Evolutionary conservation across 1,284 basidiomycete genomes (phyloP).

Genomic region (Ceratobasidium sp.): DNA sequence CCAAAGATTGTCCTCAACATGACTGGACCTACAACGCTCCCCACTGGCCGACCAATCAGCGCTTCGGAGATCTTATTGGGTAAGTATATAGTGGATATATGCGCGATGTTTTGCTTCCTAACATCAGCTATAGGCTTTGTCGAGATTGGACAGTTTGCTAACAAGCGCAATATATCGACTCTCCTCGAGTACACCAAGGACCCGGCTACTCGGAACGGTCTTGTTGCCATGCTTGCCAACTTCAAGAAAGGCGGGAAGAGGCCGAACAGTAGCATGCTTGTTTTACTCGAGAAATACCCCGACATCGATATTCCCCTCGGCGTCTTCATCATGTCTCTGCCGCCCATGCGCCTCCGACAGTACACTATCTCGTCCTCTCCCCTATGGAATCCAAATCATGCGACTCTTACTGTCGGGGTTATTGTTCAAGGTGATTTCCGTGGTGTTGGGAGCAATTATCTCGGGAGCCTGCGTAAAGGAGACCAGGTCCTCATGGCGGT

Average conservation of each 20-base stretch:
- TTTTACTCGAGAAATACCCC: constrained; percentile 63
- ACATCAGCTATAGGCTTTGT: constrained; percentile 48
- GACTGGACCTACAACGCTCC: constrained; percentile 61
- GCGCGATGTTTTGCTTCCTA: constrained; percentile 44
- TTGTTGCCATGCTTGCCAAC: constrained; percentile 55
- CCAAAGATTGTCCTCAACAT: constrained; percentile 61
- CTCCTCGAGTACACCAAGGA: constrained; percentile 47
- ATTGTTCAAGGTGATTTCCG: constrained; percentile 60
- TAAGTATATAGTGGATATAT: constrained; percentile 60
- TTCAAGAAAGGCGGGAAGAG: constrained; percentile 61
- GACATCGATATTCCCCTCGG: constrained; percentile 61
- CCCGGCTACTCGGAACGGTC: constrained; percentile 48
- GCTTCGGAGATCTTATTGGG: constrained; percentile 40
- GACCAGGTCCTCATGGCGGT: constrained; percentile 65
- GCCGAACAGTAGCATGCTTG: constrained; percentile 59
- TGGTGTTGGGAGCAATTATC: constrained; percentile 68
- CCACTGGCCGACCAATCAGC: constrained; percentile 21
- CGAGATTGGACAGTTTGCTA: constrained; percentile 53
- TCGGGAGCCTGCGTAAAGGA: constrained; percentile 62
- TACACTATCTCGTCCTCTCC: constrained; percentile 71
- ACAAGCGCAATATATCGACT: constrained; percentile 51
- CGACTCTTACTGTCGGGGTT: constrained; percentile 66
- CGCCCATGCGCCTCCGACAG: constrained; percentile 66
- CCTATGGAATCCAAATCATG: constrained; percentile 63
- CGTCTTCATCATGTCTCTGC: constrained; percentile 63